These are phyloP conservation scores for Grammothele lineata DNA, from an alignment of 768 basidiomycete species.

Conservation along the genomic window DNA sequence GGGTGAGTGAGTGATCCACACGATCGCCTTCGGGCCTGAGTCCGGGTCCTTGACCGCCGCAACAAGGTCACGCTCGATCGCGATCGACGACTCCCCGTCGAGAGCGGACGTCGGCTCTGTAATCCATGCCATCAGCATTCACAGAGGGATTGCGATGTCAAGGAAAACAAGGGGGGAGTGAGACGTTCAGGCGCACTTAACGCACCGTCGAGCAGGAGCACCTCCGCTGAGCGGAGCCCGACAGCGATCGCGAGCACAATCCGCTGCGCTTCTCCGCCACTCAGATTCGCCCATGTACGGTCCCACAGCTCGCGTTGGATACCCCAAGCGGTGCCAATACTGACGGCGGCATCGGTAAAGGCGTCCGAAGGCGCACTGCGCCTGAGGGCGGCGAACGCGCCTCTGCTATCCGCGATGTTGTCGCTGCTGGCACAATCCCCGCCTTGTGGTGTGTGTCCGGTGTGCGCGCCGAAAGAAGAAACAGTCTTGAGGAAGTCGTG, in stretches of 20 bases:
- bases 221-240: conserved; percentile 69
- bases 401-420: conserved; percentile 17
- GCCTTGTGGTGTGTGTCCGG: background rate
- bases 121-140: background rate
- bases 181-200: conserved; percentile 9
- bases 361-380: background rate
- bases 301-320: conserved; percentile 70
- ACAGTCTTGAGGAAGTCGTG: conserved; percentile 63
- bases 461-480: conserved; percentile 45
- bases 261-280: conserved; percentile 85
- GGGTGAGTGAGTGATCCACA: conserved; percentile 89
- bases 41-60: conserved; percentile 45
- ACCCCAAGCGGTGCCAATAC: conserved; percentile 62
- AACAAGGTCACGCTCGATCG: conserved; percentile 62
- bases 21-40: conserved; percentile 58
- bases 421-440: no score
- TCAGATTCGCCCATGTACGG: conserved; percentile 73
- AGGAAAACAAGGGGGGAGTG: background rate
- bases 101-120: conserved; percentile 89
- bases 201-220: conserved; percentile 77
- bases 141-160: background rate
- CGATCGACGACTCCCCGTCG: conserved; percentile 59
- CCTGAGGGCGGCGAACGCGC: conserved; percentile 16
- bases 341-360: conserved; percentile 43
- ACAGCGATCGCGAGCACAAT: conserved; percentile 75